These are phyloP conservation scores for Aspergillus cejpii DNA, from an alignment of 2,329 filamentous ascomycete species.

Conservation along the genomic window DNA sequence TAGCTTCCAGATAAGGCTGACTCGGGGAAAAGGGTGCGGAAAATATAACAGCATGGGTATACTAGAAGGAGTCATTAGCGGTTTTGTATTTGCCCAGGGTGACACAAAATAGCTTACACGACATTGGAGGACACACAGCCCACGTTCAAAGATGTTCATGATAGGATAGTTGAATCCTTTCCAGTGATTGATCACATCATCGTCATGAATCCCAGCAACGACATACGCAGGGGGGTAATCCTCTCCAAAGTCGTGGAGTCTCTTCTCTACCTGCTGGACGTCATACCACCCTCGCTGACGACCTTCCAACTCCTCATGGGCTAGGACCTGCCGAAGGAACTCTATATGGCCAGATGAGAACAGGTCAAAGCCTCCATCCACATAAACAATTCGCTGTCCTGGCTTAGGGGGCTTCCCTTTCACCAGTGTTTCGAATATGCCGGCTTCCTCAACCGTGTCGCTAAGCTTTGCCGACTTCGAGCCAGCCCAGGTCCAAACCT, in stretches of 20 bases:
- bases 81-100: background rate
- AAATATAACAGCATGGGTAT: constrained; percentile 81
- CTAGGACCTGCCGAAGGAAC: constrained; percentile 72
- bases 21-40: constrained; percentile 82
- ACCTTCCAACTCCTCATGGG: constrained; percentile 65
- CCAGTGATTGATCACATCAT: constrained; percentile 90
- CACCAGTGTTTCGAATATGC: constrained; percentile 62
- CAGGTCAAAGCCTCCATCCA: constrained; percentile 92
- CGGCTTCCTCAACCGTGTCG: constrained; percentile 51
- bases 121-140: constrained; percentile 91
- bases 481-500: constrained; percentile 76
- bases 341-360: constrained; percentile 97
- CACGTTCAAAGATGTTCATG: constrained; percentile 98
- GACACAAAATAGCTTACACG: constrained; percentile 52
- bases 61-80: constrained; percentile 46
- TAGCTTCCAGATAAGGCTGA: constrained; percentile 64
- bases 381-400: constrained; percentile 84
- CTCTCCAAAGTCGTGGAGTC: constrained; percentile 55
- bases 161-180: constrained; percentile 98
- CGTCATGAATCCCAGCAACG: constrained; percentile 90
- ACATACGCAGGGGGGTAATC: constrained; percentile 81
- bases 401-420: constrained; percentile 62
- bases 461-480: constrained; percentile 32
- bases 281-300: constrained; percentile 66
- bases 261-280: constrained; percentile 55